Percentiles rank a stretch among this genome's conserved stretches.
These are phyloP conservation scores for Poteriospumella lacustris DNA, from an alignment of 108 stramenopile species.

Conservation along the genomic window DNA sequence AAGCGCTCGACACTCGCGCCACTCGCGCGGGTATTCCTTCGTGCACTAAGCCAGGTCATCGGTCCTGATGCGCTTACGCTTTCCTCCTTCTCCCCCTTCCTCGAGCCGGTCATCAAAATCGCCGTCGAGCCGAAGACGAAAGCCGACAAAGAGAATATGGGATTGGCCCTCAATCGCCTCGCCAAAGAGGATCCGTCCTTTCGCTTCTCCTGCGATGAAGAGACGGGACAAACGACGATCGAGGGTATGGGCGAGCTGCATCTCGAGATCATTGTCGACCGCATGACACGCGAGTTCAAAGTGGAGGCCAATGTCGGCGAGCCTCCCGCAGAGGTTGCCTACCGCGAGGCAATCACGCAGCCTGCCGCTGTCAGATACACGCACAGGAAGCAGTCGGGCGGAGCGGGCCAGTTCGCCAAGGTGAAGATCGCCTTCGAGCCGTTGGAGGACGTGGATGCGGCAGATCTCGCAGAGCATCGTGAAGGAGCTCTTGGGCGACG, in stretches of 20 bases:
- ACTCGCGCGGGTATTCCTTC: too few species aligned
- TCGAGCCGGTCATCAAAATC: constrained; percentile 58
- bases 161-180: constrained; percentile 34
- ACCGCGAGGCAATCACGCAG: constrained; percentile 90
- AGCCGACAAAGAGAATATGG: constrained; percentile 48
- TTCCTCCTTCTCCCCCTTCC: too few species aligned
- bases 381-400: constrained; percentile 97
- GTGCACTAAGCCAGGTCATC: too few species aligned
- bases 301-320: constrained; percentile 64
- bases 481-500: too few species aligned
- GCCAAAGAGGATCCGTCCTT: constrained; percentile 46
- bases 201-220: constrained; percentile 66
- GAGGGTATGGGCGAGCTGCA: constrained; percentile 99
- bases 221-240: constrained; percentile 92
- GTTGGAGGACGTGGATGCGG: constrained; percentile 78
- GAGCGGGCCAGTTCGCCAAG: constrained; percentile 90
- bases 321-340: constrained; percentile 72
- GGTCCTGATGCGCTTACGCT: too few species aligned
- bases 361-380: constrained; percentile 87
- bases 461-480: too few species aligned
- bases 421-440: constrained; percentile 89
- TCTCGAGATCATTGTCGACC: constrained; percentile 96
- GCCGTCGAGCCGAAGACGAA: constrained; percentile 53
- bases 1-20: too few species aligned
- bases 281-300: constrained; percentile 95